Percentiles rank a stretch among this genome's conserved stretches.
phyloP scores from a whole-genome alignment of 768 basidiomycete genomes.

The Auriscalpium microsporum region DNA sequence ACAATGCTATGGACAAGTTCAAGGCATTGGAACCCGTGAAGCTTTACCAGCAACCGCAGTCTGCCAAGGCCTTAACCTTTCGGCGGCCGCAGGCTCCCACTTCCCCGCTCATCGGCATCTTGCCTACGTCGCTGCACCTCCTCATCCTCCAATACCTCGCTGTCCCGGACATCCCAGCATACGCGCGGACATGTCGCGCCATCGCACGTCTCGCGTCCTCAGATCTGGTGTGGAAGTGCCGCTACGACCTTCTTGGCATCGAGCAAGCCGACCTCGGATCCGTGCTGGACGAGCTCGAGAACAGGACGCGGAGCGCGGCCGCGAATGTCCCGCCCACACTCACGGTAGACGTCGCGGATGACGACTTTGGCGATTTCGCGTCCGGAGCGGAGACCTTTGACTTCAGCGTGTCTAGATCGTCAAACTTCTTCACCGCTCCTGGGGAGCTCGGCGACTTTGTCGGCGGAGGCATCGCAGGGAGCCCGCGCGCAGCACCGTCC shows the following conservation, averaged over 20 bases:
- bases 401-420: not conserved
- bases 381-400: slow-evolving; percentile 18
- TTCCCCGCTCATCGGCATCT: slow-evolving; percentile 52
- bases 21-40: slow-evolving; percentile 65
- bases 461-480: slow-evolving; percentile 25
- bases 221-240: slow-evolving; percentile 69
- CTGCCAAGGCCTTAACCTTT: slow-evolving; percentile 17
- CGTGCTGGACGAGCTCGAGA: slow-evolving; percentile 56
- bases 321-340: slow-evolving; percentile 51
- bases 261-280: slow-evolving; percentile 34
- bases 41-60: slow-evolving; percentile 19
- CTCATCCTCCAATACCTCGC: slow-evolving; percentile 67
- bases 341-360: slow-evolving; percentile 53
- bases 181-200: slow-evolving; percentile 59
- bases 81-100: not conserved
- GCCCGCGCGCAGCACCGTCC: slow-evolving; percentile 28
- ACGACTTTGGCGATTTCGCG: slow-evolving; percentile 89
- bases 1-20: slow-evolving; percentile 70
- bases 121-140: slow-evolving; percentile 73
- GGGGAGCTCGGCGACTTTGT: slow-evolving; percentile 45
- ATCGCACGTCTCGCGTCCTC: slow-evolving; percentile 55
- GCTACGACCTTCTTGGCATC: slow-evolving; percentile 56
- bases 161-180: slow-evolving; percentile 71
- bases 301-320: slow-evolving; percentile 29
- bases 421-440: slow-evolving; percentile 16